A percentile compares a stretch with the other conserved stretches of the same genome.
These are phyloP conservation scores for Prunus mira DNA, from an alignment of 306 rosid species.

Conservation along the genomic window DNA sequence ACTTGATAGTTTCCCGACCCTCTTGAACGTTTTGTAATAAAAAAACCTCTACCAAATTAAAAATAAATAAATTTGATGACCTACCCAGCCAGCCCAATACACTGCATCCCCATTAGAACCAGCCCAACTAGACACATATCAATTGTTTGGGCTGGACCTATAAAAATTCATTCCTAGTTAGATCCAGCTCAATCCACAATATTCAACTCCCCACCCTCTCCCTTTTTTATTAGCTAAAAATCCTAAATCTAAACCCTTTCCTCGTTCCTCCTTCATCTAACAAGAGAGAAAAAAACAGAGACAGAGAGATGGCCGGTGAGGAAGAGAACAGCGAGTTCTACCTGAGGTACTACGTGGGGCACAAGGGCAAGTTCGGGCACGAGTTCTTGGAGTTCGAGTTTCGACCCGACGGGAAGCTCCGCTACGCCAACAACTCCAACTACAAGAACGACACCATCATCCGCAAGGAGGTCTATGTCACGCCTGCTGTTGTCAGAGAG, in stretches of 20 bases:
- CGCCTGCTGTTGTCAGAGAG: conserved; percentile 88
- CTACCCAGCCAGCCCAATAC: background rate
- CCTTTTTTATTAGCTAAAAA: background rate
- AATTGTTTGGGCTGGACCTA: background rate
- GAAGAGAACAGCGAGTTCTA: conserved; percentile 77
- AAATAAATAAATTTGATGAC: background rate
- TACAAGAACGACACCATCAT: conserved; percentile 98
- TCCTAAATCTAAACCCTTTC: background rate
- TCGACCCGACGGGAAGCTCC: conserved; percentile 86
- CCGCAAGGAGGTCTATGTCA: conserved; percentile 91
- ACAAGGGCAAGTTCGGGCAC: conserved; percentile 92
- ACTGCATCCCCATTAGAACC: background rate
- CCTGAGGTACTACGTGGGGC: conserved; percentile 80
- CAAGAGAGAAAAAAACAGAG: background rate
- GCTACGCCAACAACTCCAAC: conserved; percentile 97
- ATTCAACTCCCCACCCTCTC: background rate
- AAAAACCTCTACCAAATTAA: too few species aligned
- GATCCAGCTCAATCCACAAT: background rate
- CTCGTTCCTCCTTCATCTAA: background rate
- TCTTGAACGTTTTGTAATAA: too few species aligned
- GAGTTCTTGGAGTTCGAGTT: conserved; percentile 96
- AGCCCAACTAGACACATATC: background rate
- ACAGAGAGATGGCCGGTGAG: conserved; percentile 46
- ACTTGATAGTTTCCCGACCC: too few species aligned
- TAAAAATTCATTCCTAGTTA: background rate